phyloP scores from a whole-genome alignment of 1,284 basidiomycete genomes.

The Ceratorhiza oryzae-sativae region DNA sequence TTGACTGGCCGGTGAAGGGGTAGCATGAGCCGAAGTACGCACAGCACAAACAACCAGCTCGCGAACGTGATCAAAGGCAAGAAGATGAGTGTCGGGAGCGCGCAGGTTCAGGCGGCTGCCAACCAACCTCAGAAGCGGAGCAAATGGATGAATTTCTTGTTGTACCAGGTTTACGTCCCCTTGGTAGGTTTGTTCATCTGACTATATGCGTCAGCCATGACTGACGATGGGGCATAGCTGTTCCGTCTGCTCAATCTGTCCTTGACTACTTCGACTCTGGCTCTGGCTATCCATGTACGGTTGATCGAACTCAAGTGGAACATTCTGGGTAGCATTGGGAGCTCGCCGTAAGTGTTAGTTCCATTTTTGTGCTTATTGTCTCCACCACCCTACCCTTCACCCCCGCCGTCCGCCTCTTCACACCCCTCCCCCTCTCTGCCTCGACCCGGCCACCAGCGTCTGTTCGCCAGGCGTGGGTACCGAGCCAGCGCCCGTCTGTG shows the following conservation, averaged over 20 bases:
- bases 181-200: conserved; percentile 59
- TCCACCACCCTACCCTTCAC: background rate
- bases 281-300: conserved; percentile 79
- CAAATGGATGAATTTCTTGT: conserved; percentile 59
- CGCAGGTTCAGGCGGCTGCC: background rate
- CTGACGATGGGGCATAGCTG: conserved; percentile 58
- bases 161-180: conserved; percentile 77
- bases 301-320: conserved; percentile 59
- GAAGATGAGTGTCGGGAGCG: conserved; percentile 12
- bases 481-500: background rate
- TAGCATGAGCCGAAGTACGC: conserved; percentile 32
- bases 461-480: background rate
- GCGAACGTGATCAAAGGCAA: background rate
- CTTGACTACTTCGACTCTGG: conserved; percentile 81
- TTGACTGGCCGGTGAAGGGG: background rate
- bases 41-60: conserved; percentile 8
- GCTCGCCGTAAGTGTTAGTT: conserved; percentile 68
- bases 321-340: conserved; percentile 76
- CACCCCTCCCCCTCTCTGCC: background rate
- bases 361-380: conserved; percentile 9
- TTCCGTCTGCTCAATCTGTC: conserved; percentile 85
- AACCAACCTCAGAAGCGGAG: conserved; percentile 2
- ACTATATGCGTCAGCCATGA: conserved; percentile 29
- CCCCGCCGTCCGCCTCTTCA: background rate
- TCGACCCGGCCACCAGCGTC: background rate